A percentile compares a stretch with the other conserved stretches of the same genome.
Evolutionary conservation across 148 eudicot species (phyloP).

Genomic region (Polygonum aviculare): DNA sequence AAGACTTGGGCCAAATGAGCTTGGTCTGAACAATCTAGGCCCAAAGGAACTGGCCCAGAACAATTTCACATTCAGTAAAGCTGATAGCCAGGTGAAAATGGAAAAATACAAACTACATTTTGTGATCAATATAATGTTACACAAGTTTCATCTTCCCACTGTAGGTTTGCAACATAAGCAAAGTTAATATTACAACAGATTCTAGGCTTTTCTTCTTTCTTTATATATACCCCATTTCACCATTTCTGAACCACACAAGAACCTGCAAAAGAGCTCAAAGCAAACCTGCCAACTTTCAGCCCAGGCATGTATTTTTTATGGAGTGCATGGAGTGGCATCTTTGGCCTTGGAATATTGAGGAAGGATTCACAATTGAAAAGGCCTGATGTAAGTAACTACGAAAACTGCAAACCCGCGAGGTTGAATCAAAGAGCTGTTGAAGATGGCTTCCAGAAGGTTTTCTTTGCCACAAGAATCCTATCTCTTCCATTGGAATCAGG

Average conservation of each 20-base stretch:
- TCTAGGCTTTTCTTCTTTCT: background rate
- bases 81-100: background rate
- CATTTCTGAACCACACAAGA: constrained; percentile 2
- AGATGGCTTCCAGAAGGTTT: constrained; percentile 43
- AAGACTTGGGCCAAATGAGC: too few relatives aligned
- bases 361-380: background rate
- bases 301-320: background rate
- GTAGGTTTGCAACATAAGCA: background rate
- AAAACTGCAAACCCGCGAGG: background rate
- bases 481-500: constrained; percentile 72
- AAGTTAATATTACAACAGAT: background rate
- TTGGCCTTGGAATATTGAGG: background rate
- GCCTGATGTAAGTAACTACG: background rate
- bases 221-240: background rate
- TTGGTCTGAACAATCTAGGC: too few relatives aligned
- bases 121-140: background rate
- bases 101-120: background rate
- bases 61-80: background rate
- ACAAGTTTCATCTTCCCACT: background rate
- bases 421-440: constrained; percentile 12
- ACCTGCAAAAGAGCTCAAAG: background rate
- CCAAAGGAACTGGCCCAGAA: too few relatives aligned
- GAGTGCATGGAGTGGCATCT: background rate
- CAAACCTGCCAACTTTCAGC: background rate
- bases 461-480: constrained; percentile 74